Percentiles rank a stretch among this genome's conserved stretches.
These are phyloP conservation scores for Lagenidium giganteum DNA, from an alignment of 352 stramenopile species.

Conservation along the genomic window DNA sequence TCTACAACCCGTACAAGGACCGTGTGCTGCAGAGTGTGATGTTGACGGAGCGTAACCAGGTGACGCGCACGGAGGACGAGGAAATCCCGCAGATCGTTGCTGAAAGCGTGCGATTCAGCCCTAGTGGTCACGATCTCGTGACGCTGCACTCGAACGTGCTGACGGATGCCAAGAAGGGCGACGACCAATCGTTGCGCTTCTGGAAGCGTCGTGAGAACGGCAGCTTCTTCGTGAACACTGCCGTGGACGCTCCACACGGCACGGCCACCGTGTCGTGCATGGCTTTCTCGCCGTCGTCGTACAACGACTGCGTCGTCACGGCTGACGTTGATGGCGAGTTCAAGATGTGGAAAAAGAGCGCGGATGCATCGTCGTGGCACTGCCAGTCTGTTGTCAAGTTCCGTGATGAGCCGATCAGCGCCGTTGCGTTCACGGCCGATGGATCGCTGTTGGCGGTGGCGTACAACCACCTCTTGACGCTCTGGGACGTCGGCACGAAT, in stretches of 20 bases:
- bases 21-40: conserved; percentile 63
- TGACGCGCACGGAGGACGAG: conserved; percentile 74
- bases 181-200: conserved; percentile 68
- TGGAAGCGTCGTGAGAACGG: conserved; percentile 73
- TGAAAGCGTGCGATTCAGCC: conserved; percentile 49
- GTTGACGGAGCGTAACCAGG: conserved; percentile 79
- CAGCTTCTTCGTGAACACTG: conserved; percentile 76
- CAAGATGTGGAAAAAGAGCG: conserved; percentile 72
- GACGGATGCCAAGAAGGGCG: conserved; percentile 13
- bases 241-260: conserved; percentile 77
- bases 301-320: conserved; percentile 49
- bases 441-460: conserved; percentile 81
- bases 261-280: conserved; percentile 39
- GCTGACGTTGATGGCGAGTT: conserved; percentile 68
- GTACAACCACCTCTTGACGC: conserved; percentile 73
- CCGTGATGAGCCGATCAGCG: conserved; percentile 59
- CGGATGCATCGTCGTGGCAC: conserved; percentile 37
- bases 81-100: conserved; percentile 42
- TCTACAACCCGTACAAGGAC: conserved; percentile 80
- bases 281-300: conserved; percentile 38
- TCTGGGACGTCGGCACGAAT: conserved; percentile 81
- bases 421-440: conserved; percentile 64
- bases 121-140: conserved; percentile 39
- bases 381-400: conserved; percentile 81
- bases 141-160: conserved; percentile 45